Conservation (phyloP, 2,329 filamentous ascomycete species). For the Pestalotiopsis sp. region DNA sequence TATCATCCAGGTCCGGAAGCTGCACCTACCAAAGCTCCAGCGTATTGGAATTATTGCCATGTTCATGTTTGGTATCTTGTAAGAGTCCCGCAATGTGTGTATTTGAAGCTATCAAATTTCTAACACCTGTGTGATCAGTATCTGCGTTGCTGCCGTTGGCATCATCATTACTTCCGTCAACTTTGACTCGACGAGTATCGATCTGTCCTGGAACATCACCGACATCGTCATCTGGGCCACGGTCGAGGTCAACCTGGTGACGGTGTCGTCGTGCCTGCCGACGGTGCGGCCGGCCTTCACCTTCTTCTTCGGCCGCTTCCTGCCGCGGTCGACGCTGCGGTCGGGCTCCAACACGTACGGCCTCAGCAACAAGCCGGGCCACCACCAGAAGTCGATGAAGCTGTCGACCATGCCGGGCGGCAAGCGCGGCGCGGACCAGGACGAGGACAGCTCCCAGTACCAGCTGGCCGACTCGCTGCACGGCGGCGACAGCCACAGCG, state of each 20-base stretch:
- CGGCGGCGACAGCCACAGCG: constrained; percentile 4
- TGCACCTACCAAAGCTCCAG: constrained; percentile 12
- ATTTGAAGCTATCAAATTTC: not conserved
- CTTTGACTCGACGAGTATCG: not conserved
- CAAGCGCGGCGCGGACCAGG: not conserved
- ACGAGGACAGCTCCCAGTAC: not conserved
- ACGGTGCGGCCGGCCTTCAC: constrained; percentile 1
- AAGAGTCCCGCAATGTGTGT: not conserved
- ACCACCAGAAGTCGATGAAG: constrained; percentile 7
- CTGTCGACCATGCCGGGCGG: not conserved
- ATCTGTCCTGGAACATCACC: constrained; percentile 7
- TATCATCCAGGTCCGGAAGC: constrained; percentile 17
- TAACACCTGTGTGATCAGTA: not conserved
- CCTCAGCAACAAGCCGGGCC: not conserved
- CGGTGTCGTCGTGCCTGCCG: constrained; percentile 1
- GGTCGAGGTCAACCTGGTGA: constrained; percentile 7
- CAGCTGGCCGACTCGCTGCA: not conserved
- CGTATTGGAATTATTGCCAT: constrained; percentile 7
- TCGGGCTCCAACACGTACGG: constrained; percentile 7
- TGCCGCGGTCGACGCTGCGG: not conserved
- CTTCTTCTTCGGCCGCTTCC: constrained; percentile 2
- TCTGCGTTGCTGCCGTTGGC: constrained; percentile 4
- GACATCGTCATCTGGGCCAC: constrained; percentile 10
- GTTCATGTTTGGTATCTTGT: constrained; percentile 15
- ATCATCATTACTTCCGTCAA: constrained; percentile 9